These are phyloP conservation scores for Exophiala mesophila DNA, from an alignment of 2,329 filamentous ascomycete species.

Conservation along the genomic window DNA sequence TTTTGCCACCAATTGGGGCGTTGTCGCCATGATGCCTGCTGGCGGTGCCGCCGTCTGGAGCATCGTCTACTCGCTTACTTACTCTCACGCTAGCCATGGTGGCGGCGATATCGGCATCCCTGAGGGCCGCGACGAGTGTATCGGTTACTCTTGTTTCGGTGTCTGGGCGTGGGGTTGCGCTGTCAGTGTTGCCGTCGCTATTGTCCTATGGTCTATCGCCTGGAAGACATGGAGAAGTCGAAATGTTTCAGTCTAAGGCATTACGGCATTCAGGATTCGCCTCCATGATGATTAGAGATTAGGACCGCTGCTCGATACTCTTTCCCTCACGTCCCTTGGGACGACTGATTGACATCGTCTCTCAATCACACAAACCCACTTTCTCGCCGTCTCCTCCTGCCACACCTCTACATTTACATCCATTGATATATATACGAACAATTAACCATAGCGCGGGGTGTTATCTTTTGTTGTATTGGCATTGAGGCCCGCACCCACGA, in stretches of 20 bases:
- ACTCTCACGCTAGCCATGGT: conserved; percentile 33
- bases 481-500: no score
- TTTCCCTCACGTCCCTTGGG: no score
- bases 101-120: conserved; percentile 37
- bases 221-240: conserved; percentile 81
- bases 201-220: conserved; percentile 66
- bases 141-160: conserved; percentile 76
- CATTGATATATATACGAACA: no score
- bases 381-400: no score
- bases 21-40: conserved; percentile 87
- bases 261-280: no score
- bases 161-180: conserved; percentile 77
- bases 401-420: no score
- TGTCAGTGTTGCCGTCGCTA: conserved; percentile 71
- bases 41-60: conserved; percentile 86
- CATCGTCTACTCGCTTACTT: conserved; percentile 65
- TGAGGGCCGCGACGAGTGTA: conserved; percentile 59
- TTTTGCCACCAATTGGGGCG: conserved; percentile 96
- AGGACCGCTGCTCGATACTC: no score
- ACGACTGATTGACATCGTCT: no score
- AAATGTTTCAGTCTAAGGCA: conserved; percentile 60
- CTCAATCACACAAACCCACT: no score
- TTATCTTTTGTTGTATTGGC: no score
- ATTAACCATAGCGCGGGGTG: no score
- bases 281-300: no score